Percentiles rank a stretch among this genome's conserved stretches.
phyloP scores from a whole-genome alignment of 805 yeast genomes.

The Huiozyma naganishii region DNA sequence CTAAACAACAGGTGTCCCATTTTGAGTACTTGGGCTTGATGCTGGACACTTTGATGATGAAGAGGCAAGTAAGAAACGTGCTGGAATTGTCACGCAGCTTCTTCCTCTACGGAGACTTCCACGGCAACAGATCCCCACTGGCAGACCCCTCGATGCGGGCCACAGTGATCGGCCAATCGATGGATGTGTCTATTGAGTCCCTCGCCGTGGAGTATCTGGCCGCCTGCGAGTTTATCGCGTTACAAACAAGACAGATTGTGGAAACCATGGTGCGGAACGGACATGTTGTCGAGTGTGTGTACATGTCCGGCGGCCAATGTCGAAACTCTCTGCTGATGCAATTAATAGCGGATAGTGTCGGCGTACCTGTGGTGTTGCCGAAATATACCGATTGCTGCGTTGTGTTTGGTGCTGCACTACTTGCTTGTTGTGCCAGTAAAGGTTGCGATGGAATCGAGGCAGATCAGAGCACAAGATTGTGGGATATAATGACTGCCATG shows the following conservation, averaged over 20 bases:
- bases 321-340: conserved; percentile 84
- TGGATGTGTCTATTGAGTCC: conserved; percentile 80
- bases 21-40: conserved; percentile 75
- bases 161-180: conserved; percentile 79
- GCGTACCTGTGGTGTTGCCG: conserved; percentile 84
- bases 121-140: conserved; percentile 95
- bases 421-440: conserved; percentile 70
- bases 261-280: conserved; percentile 77
- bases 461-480: conserved; percentile 40
- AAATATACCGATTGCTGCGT: conserved; percentile 95
- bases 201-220: conserved; percentile 80
- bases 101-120: conserved; percentile 92
- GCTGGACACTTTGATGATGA: conserved; percentile 54
- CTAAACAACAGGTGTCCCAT: conserved; percentile 56
- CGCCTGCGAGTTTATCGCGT: conserved; percentile 95
- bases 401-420: conserved; percentile 87
- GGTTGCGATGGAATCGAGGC: conserved; percentile 14
- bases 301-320: conserved; percentile 95
- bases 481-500: conserved; percentile 79
- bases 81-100: conserved; percentile 73
- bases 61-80: conserved; percentile 54
- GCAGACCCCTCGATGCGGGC: conserved; percentile 94
- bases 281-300: conserved; percentile 62
- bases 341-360: conserved; percentile 85
- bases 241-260: conserved; percentile 91